Base-by-base conservation (phyloP, 805 yeast species). In the Candida andamanensis region DNA sequence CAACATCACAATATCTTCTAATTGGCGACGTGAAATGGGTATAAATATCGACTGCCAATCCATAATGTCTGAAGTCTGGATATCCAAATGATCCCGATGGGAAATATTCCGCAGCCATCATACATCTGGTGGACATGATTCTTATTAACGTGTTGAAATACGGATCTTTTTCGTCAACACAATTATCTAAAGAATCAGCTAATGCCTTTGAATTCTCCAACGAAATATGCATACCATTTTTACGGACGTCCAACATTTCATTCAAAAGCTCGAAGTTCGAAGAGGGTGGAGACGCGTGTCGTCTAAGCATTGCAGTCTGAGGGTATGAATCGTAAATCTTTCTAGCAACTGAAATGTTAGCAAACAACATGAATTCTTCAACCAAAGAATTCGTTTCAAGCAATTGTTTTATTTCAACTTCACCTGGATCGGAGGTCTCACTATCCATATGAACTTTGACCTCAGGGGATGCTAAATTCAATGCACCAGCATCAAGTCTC, bases 71-170 rank as follows among this genome's bases (percentile, higher is more conserved):
- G 67, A 85, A 92, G 43, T 92, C 98, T 10, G 94, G 78, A 52
- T 86, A 85, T 7, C 95, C 84, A 50, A 71, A 85, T 11, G 83
- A 78, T 6, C 99, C 97, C 0, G 95, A 76, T 8, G 94, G 79
- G 63, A 92, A 92, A 54, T 92, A 92, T 54, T 90, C 97, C 2
- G 99, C 99, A 2, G 98, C 95, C 83, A 87, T 85, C 98, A 92
- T 92, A 61, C 97, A 90, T 49, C 99, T 74, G 0, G 99, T 92
- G 6, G 97, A 92, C 95, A 92, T 82, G 44, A 92, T 92, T 58
- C 99, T 79, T 5, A 90, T 69, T 47, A 92, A 69, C 0, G 97
- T 92, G 59, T 92, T 92, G 72, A 92, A 86, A 52, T 85, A 92
- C 5, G 89, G 81, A 56, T 92, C 97, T 1, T 74, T 52, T 15